phyloP scores from a whole-genome alignment of 441 rosid species.

The Syzygium malaccense region DNA sequence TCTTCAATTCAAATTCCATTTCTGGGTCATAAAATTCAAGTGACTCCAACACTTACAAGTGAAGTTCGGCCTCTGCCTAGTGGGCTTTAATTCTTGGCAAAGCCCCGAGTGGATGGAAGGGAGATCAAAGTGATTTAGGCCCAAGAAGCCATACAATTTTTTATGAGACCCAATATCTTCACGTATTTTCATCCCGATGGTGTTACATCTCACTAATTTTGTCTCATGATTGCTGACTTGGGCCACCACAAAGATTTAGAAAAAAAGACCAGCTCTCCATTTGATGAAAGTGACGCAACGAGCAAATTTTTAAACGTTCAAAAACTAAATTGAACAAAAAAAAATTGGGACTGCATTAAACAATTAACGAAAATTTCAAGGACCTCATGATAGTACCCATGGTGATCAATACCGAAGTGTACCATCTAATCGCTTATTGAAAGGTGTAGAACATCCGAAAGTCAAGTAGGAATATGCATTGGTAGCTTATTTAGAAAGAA shows the following conservation, averaged over 20 bases:
- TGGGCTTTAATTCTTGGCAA: not conserved
- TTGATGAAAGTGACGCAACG: not conserved
- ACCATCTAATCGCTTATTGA: not conserved
- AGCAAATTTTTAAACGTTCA: not conserved
- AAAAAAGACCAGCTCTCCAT: not conserved
- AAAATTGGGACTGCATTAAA: not conserved
- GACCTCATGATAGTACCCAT: not conserved
- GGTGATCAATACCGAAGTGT: not conserved
- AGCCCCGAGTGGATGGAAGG: not conserved
- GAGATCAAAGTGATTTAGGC: not conserved
- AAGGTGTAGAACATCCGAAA: not conserved
- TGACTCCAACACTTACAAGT: not conserved
- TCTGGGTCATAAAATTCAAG: not conserved
- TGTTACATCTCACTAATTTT: not conserved
- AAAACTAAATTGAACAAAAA: not conserved
- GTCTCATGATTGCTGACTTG: not conserved
- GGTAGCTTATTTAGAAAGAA: not conserved
- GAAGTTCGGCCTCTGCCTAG: not conserved
- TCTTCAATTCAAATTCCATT: not conserved
- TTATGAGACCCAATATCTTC: not conserved
- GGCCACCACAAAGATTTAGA: not conserved
- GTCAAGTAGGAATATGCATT: not conserved
- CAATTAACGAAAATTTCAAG: not conserved
- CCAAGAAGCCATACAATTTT: not conserved
- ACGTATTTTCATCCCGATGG: not conserved